Conservation (phyloP, 1,139 yeast species). For the Nakaseomyces uthaithaninus region DNA sequence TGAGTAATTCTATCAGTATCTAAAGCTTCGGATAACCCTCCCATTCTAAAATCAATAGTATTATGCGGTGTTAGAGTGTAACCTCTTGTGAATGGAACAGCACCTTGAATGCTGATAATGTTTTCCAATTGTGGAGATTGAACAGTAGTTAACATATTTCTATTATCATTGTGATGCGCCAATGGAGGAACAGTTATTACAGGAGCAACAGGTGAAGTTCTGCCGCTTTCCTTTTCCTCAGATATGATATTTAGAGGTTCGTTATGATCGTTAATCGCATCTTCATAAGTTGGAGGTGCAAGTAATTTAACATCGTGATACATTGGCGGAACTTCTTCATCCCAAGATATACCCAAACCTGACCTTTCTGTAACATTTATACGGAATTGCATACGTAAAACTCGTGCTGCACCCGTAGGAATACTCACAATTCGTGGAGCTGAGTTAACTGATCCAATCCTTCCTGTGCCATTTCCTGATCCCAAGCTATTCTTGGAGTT, state of each 20-base stretch:
- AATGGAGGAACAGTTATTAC: slow-evolving; percentile 14
- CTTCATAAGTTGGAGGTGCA: slow-evolving; percentile 63
- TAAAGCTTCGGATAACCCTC: slow-evolving; percentile 22
- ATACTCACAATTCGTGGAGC: slow-evolving; percentile 42
- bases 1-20: slow-evolving; percentile 31
- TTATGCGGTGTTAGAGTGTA: slow-evolving; percentile 28
- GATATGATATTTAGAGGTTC: slow-evolving; percentile 8
- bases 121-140: slow-evolving; percentile 25
- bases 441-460: slow-evolving; percentile 3
- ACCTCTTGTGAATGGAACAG: slow-evolving; percentile 21
- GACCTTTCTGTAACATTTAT: slow-evolving; percentile 75
- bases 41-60: slow-evolving; percentile 22
- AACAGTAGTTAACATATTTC: slow-evolving; percentile 17
- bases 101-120: slow-evolving; percentile 29
- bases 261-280: slow-evolving; percentile 8
- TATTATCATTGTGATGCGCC: slow-evolving; percentile 17
- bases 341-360: slow-evolving; percentile 97
- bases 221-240: slow-evolving; percentile 7
- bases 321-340: slow-evolving; percentile 97
- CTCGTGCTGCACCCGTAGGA: slow-evolving; percentile 93
- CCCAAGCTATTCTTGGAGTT: slow-evolving; percentile 13
- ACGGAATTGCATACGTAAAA: slow-evolving; percentile 88
- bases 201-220: slow-evolving; percentile 2
- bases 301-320: slow-evolving; percentile 75
- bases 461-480: slow-evolving; percentile 10